Evolutionary conservation across 1,284 basidiomycete species (phyloP).

Genomic region (Xanthoconium separans): DNA sequence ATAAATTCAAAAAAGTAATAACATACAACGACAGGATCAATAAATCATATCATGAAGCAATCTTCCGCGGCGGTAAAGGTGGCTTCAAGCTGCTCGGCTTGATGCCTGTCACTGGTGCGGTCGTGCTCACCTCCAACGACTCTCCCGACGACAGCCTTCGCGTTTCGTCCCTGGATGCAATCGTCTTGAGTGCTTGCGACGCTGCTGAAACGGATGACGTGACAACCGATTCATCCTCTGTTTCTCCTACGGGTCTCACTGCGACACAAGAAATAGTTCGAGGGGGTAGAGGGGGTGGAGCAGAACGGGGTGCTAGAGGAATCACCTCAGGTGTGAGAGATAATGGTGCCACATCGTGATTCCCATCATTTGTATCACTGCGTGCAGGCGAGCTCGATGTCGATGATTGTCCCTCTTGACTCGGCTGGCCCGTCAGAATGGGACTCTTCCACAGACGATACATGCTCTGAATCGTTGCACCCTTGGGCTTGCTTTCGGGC

Average conservation of each 20-base stretch:
- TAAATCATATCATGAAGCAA: conserved; percentile 9
- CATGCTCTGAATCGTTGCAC: conserved; percentile 57
- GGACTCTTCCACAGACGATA: conserved; percentile 70
- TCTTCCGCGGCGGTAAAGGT: conserved; percentile 38
- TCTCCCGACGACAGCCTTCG: conserved; percentile 28
- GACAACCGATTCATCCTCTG: conserved; percentile 23
- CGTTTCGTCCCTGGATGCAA: conserved; percentile 47
- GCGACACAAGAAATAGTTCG: conserved; percentile 40
- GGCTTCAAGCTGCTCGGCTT: conserved; percentile 28
- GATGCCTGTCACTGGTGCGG: conserved; percentile 6
- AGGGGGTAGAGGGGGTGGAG: conserved; percentile 57
- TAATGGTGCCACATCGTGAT: conserved; percentile 32
- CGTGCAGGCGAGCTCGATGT: conserved; percentile 14
- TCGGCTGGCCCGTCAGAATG: conserved; percentile 31
- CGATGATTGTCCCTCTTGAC: conserved; percentile 24
- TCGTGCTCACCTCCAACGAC: conserved; percentile 7
- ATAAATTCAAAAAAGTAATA: not conserved
- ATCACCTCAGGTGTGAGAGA: conserved; percentile 19
- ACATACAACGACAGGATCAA: not conserved
- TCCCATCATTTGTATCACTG: conserved; percentile 27
- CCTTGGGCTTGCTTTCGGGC: conserved; percentile 45
- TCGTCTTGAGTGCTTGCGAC: conserved; percentile 53
- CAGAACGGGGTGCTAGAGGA: conserved; percentile 14
- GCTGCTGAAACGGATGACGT: conserved; percentile 38
- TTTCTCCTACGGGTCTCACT: conserved; percentile 32